phyloP scores from a whole-genome alignment of 345 rosid genomes.

The Cardamine occulta region DNA sequence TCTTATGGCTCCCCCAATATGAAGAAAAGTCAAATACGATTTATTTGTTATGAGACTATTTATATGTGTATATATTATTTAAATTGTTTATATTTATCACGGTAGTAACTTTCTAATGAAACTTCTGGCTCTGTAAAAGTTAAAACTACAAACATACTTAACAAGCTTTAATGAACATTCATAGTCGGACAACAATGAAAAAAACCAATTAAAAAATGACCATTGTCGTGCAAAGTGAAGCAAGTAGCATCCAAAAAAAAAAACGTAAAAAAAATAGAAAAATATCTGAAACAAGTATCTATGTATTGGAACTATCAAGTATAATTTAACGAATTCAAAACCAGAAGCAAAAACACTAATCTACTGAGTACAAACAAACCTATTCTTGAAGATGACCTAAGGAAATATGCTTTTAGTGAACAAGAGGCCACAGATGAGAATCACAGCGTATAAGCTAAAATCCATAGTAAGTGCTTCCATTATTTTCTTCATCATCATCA shows the following conservation, averaged over 20 bases:
- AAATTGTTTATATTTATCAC: no score
- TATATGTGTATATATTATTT: not conserved
- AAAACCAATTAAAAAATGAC: not conserved
- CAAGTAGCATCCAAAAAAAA: not conserved
- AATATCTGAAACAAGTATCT: conserved; percentile 16
- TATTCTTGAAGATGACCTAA: not conserved
- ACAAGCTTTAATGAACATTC: not conserved
- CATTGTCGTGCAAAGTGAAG: conserved; percentile 16
- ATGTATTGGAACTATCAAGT: not conserved
- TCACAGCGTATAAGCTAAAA: conserved; percentile 63
- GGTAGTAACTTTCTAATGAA: not conserved
- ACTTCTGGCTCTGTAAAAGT: conserved; percentile 5
- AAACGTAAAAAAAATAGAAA: not conserved
- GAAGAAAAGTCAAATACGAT: not conserved
- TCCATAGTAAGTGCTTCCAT: conserved; percentile 72
- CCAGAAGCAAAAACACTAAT: not conserved
- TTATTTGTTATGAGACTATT: not conserved
- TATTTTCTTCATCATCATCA: conserved; percentile 61
- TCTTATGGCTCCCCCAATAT: not conserved
- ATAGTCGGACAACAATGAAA: not conserved
- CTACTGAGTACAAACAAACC: conserved; percentile 3
- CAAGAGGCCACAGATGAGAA: conserved; percentile 63
- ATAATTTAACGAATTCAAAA: not conserved
- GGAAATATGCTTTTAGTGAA: conserved; percentile 38
- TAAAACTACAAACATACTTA: not conserved